Evolutionary conservation across 192 early-diverging fungal genomes (phyloP).

Genomic region (Rhizophagus clarus): DNA sequence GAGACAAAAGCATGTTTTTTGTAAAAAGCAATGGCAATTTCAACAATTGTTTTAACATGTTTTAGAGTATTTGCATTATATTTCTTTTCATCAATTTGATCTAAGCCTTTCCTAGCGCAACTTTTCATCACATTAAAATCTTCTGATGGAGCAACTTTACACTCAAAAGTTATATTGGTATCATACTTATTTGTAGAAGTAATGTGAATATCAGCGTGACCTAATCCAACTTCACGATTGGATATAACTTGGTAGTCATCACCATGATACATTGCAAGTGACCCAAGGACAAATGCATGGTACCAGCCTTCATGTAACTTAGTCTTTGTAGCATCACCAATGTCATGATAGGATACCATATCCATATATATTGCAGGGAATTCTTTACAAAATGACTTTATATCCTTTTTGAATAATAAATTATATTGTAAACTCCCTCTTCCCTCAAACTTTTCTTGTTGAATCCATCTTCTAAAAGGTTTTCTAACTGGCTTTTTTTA

Average conservation of each 20-base stretch:
- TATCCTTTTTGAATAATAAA: too few relatives aligned
- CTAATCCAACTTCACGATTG: constrained; percentile 15
- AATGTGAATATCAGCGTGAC: constrained; percentile 1
- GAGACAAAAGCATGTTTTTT: neutral
- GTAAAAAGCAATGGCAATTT: constrained; percentile 4
- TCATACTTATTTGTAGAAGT: neutral
- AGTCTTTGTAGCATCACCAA: neutral
- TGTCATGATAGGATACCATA: neutral
- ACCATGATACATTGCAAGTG: too few relatives aligned
- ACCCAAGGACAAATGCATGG: too few relatives aligned
- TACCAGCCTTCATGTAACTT: too few relatives aligned
- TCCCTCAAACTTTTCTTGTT: too few relatives aligned
- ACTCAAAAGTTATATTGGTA: constrained; percentile 4
- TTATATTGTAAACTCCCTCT: too few relatives aligned
- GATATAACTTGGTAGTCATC: neutral
- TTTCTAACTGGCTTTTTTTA: too few relatives aligned
- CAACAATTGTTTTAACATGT: neutral
- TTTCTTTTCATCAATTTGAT: constrained; percentile 9
- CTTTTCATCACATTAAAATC: neutral
- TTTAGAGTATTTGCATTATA: constrained; percentile 3
- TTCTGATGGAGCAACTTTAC: constrained; percentile 4
- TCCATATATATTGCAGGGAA: constrained; percentile 4
- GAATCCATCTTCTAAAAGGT: too few relatives aligned
- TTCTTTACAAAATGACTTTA: neutral
- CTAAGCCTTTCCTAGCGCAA: neutral